Percentiles rank a stretch among this genome's conserved stretches.
These are phyloP conservation scores for Diaporthe australafricana DNA, from an alignment of 2,329 filamentous ascomycete genomes.

Conservation along the genomic window DNA sequence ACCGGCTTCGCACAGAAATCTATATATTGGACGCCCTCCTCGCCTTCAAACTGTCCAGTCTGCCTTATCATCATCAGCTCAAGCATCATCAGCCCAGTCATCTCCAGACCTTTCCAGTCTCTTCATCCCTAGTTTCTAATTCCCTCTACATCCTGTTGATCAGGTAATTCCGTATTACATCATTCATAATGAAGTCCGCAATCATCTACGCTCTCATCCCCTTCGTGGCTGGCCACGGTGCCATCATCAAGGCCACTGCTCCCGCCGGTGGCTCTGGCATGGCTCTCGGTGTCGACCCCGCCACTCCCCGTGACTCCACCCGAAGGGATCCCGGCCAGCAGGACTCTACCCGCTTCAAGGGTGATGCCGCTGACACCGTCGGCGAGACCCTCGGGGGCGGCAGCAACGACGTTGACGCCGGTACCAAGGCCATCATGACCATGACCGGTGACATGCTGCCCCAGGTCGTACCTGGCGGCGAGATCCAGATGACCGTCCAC, in stretches of 20 bases:
- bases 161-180: slow-evolving; percentile 16
- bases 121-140: slow-evolving; percentile 8
- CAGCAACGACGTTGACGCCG: slow-evolving; percentile 66
- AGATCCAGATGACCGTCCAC: slow-evolving; percentile 72
- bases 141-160: slow-evolving; percentile 24
- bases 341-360: slow-evolving; percentile 71
- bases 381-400: slow-evolving; percentile 59
- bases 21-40: slow-evolving; percentile 27
- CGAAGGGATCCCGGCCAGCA: slow-evolving; percentile 71
- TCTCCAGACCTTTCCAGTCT: not conserved
- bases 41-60: not conserved
- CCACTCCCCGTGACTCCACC: slow-evolving; percentile 72
- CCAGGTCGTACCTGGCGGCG: slow-evolving; percentile 68
- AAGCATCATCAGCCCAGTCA: slow-evolving; percentile 6
- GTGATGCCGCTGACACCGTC: slow-evolving; percentile 48
- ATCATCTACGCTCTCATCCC: slow-evolving; percentile 56
- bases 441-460: slow-evolving; percentile 68
- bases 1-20: slow-evolving; percentile 11
- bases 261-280: slow-evolving; percentile 68
- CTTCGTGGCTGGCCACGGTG: slow-evolving; percentile 70
- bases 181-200: slow-evolving; percentile 33
- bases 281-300: slow-evolving; percentile 61
- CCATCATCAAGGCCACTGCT: slow-evolving; percentile 68
- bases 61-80: slow-evolving; percentile 22
- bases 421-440: slow-evolving; percentile 68